A percentile compares a stretch with the other conserved stretches of the same genome.
Evolutionary conservation across 2,329 filamentous ascomycete genomes (phyloP).

Genomic region (Nothophaeocryptopus gaeumannii): DNA sequence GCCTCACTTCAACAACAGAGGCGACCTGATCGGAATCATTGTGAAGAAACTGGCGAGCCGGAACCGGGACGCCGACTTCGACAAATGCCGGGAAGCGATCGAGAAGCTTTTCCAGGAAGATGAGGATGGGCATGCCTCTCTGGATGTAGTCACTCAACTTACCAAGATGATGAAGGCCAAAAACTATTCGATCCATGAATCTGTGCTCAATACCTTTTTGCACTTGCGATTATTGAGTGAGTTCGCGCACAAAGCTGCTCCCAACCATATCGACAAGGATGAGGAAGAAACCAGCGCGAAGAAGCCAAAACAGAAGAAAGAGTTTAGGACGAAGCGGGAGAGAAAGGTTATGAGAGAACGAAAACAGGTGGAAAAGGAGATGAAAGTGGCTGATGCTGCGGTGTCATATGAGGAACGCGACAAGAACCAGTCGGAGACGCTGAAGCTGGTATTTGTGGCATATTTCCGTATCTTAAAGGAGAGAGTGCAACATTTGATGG

Average conservation of each 20-base stretch:
- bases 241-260: conserved; percentile 79
- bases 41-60: conserved; percentile 76
- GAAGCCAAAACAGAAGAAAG: conserved; percentile 72
- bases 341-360: conserved; percentile 81
- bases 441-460: conserved; percentile 91
- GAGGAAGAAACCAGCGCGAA: conserved; percentile 41
- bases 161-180: conserved; percentile 93
- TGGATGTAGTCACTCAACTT: conserved; percentile 80
- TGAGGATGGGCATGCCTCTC: conserved; percentile 81
- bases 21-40: conserved; percentile 81
- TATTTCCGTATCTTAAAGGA: conserved; percentile 94
- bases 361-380: conserved; percentile 85
- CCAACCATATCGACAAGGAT: conserved; percentile 67
- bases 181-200: conserved; percentile 79
- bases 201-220: conserved; percentile 84
- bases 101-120: conserved; percentile 82
- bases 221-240: conserved; percentile 84
- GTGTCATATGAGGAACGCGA: conserved; percentile 92
- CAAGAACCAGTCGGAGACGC: conserved; percentile 87
- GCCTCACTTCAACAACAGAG: conserved; percentile 95
- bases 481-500: conserved; percentile 80
- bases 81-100: conserved; percentile 73
- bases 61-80: conserved; percentile 69
- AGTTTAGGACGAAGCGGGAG: conserved; percentile 84
- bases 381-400: conserved; percentile 85